Base-by-base conservation (phyloP, 495 filamentous ascomycete species). In the Cairneyella variabilis region DNA sequence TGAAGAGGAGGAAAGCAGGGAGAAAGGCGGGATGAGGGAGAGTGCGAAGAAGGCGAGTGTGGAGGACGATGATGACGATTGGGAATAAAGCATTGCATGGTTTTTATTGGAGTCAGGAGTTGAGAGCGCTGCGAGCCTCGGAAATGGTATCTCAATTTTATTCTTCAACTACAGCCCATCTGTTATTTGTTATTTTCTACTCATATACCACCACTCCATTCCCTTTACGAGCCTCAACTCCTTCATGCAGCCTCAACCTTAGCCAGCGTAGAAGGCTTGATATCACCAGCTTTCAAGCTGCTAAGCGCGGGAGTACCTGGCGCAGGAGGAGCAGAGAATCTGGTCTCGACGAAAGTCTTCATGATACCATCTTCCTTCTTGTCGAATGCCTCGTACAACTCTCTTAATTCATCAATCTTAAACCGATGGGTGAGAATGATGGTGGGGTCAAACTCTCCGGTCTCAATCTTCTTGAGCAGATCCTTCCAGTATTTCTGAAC, bases 401-500 rank as follows among this genome's bases (percentile, higher is more conserved):
- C 77, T 44, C 81, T 83, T 43, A 92, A 69, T 48, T 95, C 89
- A 48, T 92, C 86, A 0, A 95, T 60, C 1, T 74, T 68, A n/a
- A 89, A 74, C 1, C 89, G 82, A 63, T 95, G 90, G 18, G 80
- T 83, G 10, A 96, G 67, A 83, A 95, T 95, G 63, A 85, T 81
- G 3, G 84, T 66, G 0, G 89, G 89, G 48, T 96, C 82, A 39
- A 95, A 83, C 51, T 86, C 73, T n/a, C 82, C 80, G 2, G 67
- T 67, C 62, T 82, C 75, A 48, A 95, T 86, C 76, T 81, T 82
- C 44, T 77, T 65, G 8, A n/a, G 6, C 37, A 40, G 17, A 6
- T n/a, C 11, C 37, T n/a, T 40, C 90, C 88, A 95, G 69, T 95
- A 93, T 49, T 80, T 79, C 38, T 91, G 88, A 4, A 95, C 89